Percentiles rank a stretch among this genome's conserved stretches.
Conservation (phyloP, 805 yeast genomes). For the Starmerella gropengiesseri region DNA sequence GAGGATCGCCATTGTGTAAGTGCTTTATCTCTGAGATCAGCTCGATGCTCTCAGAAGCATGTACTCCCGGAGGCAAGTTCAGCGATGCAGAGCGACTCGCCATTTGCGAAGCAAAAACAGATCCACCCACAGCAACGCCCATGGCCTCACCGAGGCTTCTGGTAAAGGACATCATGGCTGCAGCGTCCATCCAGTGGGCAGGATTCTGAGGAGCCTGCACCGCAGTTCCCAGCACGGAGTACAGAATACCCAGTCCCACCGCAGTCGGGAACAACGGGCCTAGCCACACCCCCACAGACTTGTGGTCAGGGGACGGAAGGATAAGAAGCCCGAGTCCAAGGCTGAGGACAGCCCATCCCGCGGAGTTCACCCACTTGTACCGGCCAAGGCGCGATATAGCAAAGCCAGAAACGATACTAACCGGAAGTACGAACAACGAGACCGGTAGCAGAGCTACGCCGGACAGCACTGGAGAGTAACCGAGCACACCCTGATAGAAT, state of each 20-base stretch:
- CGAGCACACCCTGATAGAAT: slow-evolving; percentile 40
- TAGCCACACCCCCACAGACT: slow-evolving; percentile 30
- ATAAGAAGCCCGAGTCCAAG: slow-evolving; percentile 38
- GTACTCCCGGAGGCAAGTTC: slow-evolving; percentile 6
- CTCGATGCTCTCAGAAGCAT: slow-evolving; percentile 18
- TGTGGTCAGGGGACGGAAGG: slow-evolving; percentile 33
- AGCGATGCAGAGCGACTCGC: not conserved
- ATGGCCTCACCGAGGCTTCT: slow-evolving; percentile 26
- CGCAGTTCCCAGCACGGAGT: slow-evolving; percentile 31
- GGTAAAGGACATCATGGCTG: slow-evolving; percentile 24
- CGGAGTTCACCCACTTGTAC: slow-evolving; percentile 33
- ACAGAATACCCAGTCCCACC: slow-evolving; percentile 36
- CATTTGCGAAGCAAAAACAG: slow-evolving; percentile 23
- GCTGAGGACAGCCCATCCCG: slow-evolving; percentile 31
- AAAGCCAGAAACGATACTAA: slow-evolving; percentile 33
- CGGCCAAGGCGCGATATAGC: slow-evolving; percentile 31
- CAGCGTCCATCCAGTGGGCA: slow-evolving; percentile 22
- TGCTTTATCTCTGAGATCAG: slow-evolving; percentile 13
- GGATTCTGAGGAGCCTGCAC: slow-evolving; percentile 25
- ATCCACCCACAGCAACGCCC: slow-evolving; percentile 28
- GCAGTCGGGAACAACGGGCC: slow-evolving; percentile 38
- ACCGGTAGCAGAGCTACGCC: slow-evolving; percentile 38
- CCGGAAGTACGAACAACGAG: slow-evolving; percentile 33
- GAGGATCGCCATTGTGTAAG: slow-evolving; percentile 6
- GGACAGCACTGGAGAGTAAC: slow-evolving; percentile 35